These are phyloP conservation scores for Pythium apleroticum DNA, from an alignment of 352 stramenopile species.

Conservation along the genomic window DNA sequence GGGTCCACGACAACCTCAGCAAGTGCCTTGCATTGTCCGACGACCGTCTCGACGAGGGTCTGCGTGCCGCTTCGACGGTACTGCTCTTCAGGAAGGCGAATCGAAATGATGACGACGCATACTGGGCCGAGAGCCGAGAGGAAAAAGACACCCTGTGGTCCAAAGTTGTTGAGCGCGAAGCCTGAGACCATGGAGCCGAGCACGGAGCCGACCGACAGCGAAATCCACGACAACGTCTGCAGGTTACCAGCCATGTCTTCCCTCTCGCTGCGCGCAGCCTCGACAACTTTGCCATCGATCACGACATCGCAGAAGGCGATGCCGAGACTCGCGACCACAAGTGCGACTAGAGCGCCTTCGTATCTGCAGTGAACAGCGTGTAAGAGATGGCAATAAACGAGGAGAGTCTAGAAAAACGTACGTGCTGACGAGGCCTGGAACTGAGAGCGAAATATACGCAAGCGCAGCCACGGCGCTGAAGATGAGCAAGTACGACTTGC, in stretches of 20 bases:
- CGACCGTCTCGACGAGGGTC: constrained; percentile 54
- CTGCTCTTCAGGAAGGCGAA: constrained; percentile 54
- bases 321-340: constrained; percentile 75
- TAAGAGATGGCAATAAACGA: not conserved
- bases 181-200: constrained; percentile 71
- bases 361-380: constrained; percentile 28
- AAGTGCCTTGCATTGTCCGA: constrained; percentile 48
- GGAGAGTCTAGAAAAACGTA: constrained; percentile 24
- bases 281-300: constrained; percentile 78
- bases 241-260: constrained; percentile 77
- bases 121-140: constrained; percentile 68
- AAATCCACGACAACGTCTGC: constrained; percentile 79
- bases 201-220: constrained; percentile 66
- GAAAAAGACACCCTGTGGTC: constrained; percentile 70
- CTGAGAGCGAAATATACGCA: constrained; percentile 60
- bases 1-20: constrained; percentile 64
- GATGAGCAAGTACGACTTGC: constrained; percentile 81
- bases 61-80: constrained; percentile 27
- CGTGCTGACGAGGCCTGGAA: constrained; percentile 54
- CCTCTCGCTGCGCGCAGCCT: constrained; percentile 63
- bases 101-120: constrained; percentile 63
- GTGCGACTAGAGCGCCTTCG: constrained; percentile 46
- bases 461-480: constrained; percentile 58
- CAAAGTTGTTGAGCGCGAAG: constrained; percentile 54
- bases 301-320: constrained; percentile 84